These are phyloP conservation scores for Cercospora sp. DNA, from an alignment of 2,329 filamentous ascomycete genomes.

Conservation along the genomic window DNA sequence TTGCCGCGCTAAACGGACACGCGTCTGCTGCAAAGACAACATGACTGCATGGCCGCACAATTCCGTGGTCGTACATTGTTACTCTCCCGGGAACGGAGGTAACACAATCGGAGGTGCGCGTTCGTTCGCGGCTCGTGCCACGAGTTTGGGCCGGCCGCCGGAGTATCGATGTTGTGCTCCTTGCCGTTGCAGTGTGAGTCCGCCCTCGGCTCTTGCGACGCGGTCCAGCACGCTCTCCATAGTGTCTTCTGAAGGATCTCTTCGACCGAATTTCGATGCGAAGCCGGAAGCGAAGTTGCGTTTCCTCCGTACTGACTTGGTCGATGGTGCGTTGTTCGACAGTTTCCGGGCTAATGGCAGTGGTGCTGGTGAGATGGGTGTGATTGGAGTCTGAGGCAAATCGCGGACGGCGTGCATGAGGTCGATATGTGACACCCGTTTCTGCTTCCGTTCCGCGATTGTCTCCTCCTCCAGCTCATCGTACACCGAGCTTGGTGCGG, in stretches of 20 bases:
- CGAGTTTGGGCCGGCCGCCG: conserved; percentile 31
- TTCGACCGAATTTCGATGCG: conserved; percentile 21
- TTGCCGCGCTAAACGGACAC: not conserved
- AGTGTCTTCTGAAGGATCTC: conserved; percentile 11
- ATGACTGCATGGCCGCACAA: not conserved
- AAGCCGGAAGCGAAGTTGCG: conserved; percentile 31
- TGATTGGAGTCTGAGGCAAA: conserved; percentile 7
- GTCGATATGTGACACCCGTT: conserved; percentile 19
- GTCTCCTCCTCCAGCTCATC: conserved; percentile 18
- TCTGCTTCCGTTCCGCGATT: conserved; percentile 4
- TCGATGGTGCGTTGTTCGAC: not conserved
- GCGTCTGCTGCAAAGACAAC: not conserved
- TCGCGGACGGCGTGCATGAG: conserved; percentile 24
- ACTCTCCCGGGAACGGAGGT: conserved; percentile 35
- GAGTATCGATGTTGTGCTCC: conserved; percentile 20
- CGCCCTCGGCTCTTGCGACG: conserved; percentile 3
- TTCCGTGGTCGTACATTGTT: not conserved
- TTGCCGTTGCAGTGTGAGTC: conserved; percentile 14
- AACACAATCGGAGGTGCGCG: conserved; percentile 35
- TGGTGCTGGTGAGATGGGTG: not conserved
- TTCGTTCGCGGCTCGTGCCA: conserved; percentile 38
- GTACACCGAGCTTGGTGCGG: conserved; percentile 29
- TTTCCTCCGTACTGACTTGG: conserved; percentile 19
- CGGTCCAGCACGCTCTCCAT: conserved; percentile 18
- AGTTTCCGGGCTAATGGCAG: not conserved